These are phyloP conservation scores for Aureobasidium sp. DNA, from an alignment of 2,329 filamentous ascomycete genomes.

Conservation along the genomic window DNA sequence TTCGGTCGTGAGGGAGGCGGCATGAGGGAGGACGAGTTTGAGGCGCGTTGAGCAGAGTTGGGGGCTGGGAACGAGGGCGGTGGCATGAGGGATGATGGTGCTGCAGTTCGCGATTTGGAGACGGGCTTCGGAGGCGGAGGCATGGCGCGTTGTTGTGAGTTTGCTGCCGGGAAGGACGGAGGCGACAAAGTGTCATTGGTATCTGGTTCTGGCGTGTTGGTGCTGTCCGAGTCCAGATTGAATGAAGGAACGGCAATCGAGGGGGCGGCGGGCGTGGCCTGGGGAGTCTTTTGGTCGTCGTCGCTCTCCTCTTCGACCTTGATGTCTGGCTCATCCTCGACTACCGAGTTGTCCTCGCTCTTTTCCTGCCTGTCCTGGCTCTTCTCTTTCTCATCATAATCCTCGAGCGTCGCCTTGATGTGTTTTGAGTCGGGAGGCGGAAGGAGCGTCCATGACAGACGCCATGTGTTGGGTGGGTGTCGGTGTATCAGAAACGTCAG, in stretches of 20 bases:
- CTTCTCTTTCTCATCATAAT: neutral
- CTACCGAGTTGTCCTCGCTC: neutral
- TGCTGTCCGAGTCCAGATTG: slow-evolving; percentile 11
- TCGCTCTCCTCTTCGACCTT: neutral
- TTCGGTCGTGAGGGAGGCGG: slow-evolving; percentile 22
- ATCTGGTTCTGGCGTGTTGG: neutral
- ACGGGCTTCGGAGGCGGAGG: slow-evolving; percentile 11
- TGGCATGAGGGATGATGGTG: slow-evolving; percentile 24
- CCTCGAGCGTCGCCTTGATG: neutral
- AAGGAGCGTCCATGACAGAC: slow-evolving; percentile 22
- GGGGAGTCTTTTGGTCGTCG: slow-evolving; percentile 23
- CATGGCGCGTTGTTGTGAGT: slow-evolving; percentile 37
- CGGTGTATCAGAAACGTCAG: slow-evolving; percentile 34
- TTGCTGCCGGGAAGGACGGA: slow-evolving; percentile 38
- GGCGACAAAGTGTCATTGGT: slow-evolving; percentile 20
- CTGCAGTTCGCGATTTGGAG: slow-evolving; percentile 14
- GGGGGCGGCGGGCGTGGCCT: slow-evolving; percentile 19
- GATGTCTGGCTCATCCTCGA: neutral
- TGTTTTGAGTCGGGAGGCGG: slow-evolving; percentile 4
- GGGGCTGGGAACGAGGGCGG: slow-evolving; percentile 37
- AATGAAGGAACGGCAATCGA: slow-evolving; percentile 18
- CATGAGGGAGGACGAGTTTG: slow-evolving; percentile 22
- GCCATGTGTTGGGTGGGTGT: slow-evolving; percentile 31
- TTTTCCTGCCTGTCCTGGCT: neutral
- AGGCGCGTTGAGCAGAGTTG: slow-evolving; percentile 39